Base-by-base conservation (phyloP, 352 stramenopile genomes). In the Phytophthora pisi region DNA sequence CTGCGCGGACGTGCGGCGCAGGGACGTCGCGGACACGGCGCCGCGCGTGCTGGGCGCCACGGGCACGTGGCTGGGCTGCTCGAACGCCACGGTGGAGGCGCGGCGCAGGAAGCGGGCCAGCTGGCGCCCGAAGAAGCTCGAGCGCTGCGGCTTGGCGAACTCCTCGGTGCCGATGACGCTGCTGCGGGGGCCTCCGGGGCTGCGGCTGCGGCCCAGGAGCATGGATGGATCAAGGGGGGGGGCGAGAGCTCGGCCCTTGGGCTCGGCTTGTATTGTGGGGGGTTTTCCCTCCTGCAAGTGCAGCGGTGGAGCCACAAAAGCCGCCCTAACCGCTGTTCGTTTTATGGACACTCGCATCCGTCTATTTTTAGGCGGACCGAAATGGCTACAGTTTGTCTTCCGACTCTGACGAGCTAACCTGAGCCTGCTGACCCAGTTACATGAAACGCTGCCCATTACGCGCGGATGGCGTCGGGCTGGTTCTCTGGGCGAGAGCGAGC, bases 401-500 rank as follows among this genome's bases (percentile, higher is more conserved):
- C 20, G n/a, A n/a, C n/a, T n/a, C n/a, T 61, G 46, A 61, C 57
- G 34, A 55, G 56, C 38, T 6, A 47, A 47, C 10, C 13, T 23
- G 40, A 10, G 40, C 20, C 20, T 20, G 20, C 20, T 20, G 20
- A 20, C 20, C 20, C 20, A 20, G 20, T 20, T 20, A 20, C 20
- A 20, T 20, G 20, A 20, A 20, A 20, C 43, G 18, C 43, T 43
- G n/a, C 6, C 15, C 40, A 20, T 46, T 50, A 50, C n/a, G 43
- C 43, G 20, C 31, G 16, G 34, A 13, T 28, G 47, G 61, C 60
- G 56, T 97, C 90, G 0, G 83, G 78, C 67, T 96, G 86, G 9
- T 80, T 56, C 26, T 84, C 81, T 23, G 92, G 89, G 31, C 92
- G 82, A 38, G 86, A 77, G 26, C 72, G 73, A 28, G 81, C 61